Percentiles rank a stretch among this genome's conserved stretches.
Conservation (phyloP, 306 rosid genomes). For the Quercus gilva region DNA sequence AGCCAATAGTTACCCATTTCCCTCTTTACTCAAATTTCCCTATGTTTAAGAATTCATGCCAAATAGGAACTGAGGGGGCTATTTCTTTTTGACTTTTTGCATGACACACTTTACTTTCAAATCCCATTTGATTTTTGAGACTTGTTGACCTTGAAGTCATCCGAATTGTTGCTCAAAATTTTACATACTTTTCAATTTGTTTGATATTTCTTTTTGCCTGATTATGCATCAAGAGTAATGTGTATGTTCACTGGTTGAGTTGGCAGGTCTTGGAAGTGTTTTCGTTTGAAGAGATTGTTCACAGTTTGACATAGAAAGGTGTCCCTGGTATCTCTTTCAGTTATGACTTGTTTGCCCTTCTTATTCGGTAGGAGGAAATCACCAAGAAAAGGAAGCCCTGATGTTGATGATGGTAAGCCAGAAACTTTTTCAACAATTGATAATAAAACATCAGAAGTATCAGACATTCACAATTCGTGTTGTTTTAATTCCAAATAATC, state of each 20-base stretch:
- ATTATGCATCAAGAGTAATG: constrained; percentile 15
- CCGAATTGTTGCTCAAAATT: not conserved
- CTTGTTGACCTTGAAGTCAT: constrained; percentile 1
- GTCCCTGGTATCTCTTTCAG: constrained; percentile 20
- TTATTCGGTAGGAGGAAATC: constrained; percentile 35
- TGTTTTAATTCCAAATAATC: not conserved
- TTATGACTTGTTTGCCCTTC: constrained; percentile 71
- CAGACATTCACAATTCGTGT: constrained; percentile 55
- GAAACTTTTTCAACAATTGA: constrained; percentile 3
- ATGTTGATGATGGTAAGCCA: constrained; percentile 53
- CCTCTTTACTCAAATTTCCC: not conserved
- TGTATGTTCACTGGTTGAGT: constrained; percentile 27
- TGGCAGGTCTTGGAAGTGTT: constrained; percentile 47
- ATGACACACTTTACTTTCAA: not conserved
- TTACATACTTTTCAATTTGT: constrained; percentile 16
- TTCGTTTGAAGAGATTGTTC: constrained; percentile 30
- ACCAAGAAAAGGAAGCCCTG: constrained; percentile 28
- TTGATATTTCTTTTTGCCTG: not conserved
- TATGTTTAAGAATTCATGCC: not conserved
- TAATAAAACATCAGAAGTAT: constrained; percentile 13
- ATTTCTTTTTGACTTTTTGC: not conserved
- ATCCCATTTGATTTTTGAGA: constrained; percentile 6
- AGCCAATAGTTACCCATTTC: not conserved
- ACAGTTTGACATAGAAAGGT: constrained; percentile 16
- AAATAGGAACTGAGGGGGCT: not conserved